phyloP scores from a whole-genome alignment of 108 stramenopile species.

The Asterionellopsis glacialis region DNA sequence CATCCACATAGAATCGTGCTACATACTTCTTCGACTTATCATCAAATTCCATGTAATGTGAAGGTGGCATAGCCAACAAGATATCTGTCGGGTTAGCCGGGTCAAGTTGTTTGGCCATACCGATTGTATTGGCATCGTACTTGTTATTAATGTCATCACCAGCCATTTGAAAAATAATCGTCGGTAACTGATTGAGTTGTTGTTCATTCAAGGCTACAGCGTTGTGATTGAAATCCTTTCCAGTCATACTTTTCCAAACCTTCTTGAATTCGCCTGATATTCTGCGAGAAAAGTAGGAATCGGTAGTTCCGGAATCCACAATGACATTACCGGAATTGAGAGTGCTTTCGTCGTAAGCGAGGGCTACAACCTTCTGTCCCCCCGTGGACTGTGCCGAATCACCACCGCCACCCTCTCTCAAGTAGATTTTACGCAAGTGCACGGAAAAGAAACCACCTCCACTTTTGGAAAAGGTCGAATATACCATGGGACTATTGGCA shows the following conservation, averaged over 20 bases:
- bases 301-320: conserved; percentile 87
- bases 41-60: conserved; percentile 80
- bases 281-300: conserved; percentile 58
- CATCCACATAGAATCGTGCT: conserved; percentile 74
- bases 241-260: conserved; percentile 20
- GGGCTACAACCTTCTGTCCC: conserved; percentile 14
- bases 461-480: conserved; percentile 20
- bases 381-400: conserved; percentile 12
- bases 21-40: conserved; percentile 39
- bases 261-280: conserved; percentile 16
- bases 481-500: conserved; percentile 82
- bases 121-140: conserved; percentile 24
- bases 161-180: conserved; percentile 74
- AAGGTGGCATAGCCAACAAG: conserved; percentile 70
- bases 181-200: conserved; percentile 59
- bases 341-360: conserved; percentile 1
- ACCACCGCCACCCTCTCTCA: conserved; percentile 50
- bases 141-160: conserved; percentile 13
- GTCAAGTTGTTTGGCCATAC: conserved; percentile 50
- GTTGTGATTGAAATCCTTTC: conserved; percentile 15
- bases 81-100: conserved; percentile 58
- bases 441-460: conserved; percentile 71
- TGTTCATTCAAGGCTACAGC: conserved; percentile 29
- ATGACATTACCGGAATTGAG: conserved; percentile 49
- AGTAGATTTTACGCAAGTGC: conserved; percentile 47